Evolutionary conservation across 2,329 filamentous ascomycete genomes (phyloP), one percentile per base, ranked within the genome.

Genomic region (Aspergillus uvarum): DNA sequence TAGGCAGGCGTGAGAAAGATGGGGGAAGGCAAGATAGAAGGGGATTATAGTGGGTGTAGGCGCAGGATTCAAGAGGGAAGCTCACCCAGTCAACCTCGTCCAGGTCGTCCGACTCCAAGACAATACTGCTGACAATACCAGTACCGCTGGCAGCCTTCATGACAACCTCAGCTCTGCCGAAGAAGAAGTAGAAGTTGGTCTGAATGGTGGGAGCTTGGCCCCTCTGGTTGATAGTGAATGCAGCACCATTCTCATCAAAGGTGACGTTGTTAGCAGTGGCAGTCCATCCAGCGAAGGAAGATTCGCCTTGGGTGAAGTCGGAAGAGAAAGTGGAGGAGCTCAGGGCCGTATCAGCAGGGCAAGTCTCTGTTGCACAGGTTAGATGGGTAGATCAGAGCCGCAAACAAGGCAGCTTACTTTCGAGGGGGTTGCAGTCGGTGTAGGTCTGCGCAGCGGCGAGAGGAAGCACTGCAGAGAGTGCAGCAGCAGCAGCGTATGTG

Each of bases 31-130:
- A 29, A 51, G 47, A 51, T 31, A 48, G 32, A 31, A 49, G 14
- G 42, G 47, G 35, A 24, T 47, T 38, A 42, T 14, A 47, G 84
- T 61, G 91, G 51, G 35, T 12, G 44, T 51, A 24, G 32, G 14
- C 24, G 29, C 10, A 21, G 24, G 6, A 21, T 29, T n/a, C 12
- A 50, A 50, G 38, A 16, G 35, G n/a, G 29, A 50, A 50, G 26
- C 92, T 93, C 80, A 98, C 95, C 81, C 95, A 90, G 77, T 99
- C 95, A 71, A 99, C 94, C 80, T 99, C 95, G 77, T 99, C 95
- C 42, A 96, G 85, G 70, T 86, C 86, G 76, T 98, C 93, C n/a
- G 93, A 97, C 78, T 96, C 88, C 63, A 99, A 81, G 14, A 99
- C 92, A 38, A 96, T 83, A 32, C 91, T 94, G 76, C 91, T 96